These are phyloP conservation scores for Nakazawaea holstii DNA, from an alignment of 805 yeast genomes.

Conservation along the genomic window DNA sequence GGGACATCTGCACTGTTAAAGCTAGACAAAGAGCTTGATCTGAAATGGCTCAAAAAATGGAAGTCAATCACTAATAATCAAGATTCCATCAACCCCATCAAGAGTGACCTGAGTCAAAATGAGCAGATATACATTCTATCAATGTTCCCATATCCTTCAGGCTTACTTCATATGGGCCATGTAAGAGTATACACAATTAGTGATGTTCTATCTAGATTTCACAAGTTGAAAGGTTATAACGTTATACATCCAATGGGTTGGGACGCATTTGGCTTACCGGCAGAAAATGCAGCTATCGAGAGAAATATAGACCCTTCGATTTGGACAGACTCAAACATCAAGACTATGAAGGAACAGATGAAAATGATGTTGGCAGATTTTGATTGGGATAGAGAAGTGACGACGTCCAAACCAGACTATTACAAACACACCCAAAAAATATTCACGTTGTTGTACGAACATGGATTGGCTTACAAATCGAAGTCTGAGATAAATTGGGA, in stretches of 20 bases:
- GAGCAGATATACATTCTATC: conserved; percentile 59
- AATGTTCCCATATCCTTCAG: conserved; percentile 97
- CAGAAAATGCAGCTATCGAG: conserved; percentile 96
- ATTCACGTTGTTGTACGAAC: conserved; percentile 64
- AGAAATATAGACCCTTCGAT: conserved; percentile 67
- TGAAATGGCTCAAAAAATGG: conserved; percentile 54
- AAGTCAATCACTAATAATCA: conserved; percentile 18
- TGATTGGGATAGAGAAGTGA: conserved; percentile 89
- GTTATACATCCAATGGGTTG: conserved; percentile 98
- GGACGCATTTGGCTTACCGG: conserved; percentile 99
- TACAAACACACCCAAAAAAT: conserved; percentile 91
- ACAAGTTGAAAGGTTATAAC: conserved; percentile 66
- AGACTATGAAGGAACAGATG: conserved; percentile 83
- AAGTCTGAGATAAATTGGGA: conserved; percentile 96
- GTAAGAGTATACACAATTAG: conserved; percentile 87
- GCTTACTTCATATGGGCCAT: conserved; percentile 90
- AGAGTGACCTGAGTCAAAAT: conserved; percentile 13
- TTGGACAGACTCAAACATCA: conserved; percentile 84
- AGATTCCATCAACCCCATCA: conserved; percentile 24
- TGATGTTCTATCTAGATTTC: conserved; percentile 76
- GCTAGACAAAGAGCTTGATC: conserved; percentile 28
- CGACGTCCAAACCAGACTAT: conserved; percentile 83
- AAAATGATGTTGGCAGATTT: conserved; percentile 72
- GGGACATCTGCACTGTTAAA: not conserved
- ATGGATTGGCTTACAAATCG: conserved; percentile 80